Evolutionary conservation across 192 early-diverging fungal species (phyloP).

Genomic region (Dispira simplex): DNA sequence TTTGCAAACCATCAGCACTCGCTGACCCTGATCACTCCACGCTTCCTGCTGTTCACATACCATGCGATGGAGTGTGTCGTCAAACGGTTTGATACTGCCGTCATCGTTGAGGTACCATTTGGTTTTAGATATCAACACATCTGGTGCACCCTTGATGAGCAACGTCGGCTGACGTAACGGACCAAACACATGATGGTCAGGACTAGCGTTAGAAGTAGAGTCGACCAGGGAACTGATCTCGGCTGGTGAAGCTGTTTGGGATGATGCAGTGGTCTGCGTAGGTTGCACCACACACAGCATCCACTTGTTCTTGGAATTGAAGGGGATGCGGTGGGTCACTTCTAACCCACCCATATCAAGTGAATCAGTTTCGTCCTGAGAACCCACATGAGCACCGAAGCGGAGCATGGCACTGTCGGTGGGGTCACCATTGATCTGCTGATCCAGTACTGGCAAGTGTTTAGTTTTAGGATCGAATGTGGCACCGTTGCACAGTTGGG

Average conservation of each 20-base stretch:
- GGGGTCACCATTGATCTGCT: conserved; percentile 59
- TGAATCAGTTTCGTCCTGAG: conserved; percentile 5
- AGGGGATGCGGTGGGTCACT: conserved; percentile 37
- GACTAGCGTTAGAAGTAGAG: conserved; percentile 13
- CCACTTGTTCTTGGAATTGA: conserved; percentile 63
- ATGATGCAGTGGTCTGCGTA: background rate
- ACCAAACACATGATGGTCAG: conserved; percentile 11
- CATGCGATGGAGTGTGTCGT: conserved; percentile 14
- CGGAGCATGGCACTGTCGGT: conserved; percentile 73
- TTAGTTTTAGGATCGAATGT: conserved; percentile 25
- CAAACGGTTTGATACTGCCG: conserved; percentile 24
- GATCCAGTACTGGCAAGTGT: conserved; percentile 33
- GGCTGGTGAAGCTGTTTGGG: background rate
- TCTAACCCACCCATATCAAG: conserved; percentile 13
- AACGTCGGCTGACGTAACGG: conserved; percentile 17
- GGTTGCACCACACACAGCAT: conserved; percentile 27
- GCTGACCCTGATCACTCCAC: conserved; percentile 39
- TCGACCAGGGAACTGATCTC: background rate
- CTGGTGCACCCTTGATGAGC: conserved; percentile 70
- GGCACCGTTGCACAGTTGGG: conserved; percentile 51
- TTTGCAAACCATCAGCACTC: conserved; percentile 32
- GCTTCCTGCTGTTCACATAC: conserved; percentile 25
- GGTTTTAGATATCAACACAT: conserved; percentile 43
- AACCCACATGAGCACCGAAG: conserved; percentile 34
- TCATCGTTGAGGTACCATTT: conserved; percentile 21